phyloP scores from a whole-genome alignment of 1,284 basidiomycete species.

The Malassezia pachydermatis region DNA sequence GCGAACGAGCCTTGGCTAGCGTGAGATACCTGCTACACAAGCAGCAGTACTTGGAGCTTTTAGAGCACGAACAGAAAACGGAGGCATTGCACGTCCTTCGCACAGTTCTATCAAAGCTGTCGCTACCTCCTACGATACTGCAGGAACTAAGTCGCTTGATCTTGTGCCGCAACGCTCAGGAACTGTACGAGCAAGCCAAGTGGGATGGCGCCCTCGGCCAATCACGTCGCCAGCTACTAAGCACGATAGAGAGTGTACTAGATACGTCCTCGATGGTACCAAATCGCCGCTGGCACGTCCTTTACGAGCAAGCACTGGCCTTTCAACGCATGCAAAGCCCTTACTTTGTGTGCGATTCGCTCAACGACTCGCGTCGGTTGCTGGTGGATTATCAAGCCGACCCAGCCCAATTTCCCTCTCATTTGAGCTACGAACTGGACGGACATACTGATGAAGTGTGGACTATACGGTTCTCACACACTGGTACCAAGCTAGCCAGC shows the following conservation, averaged over 20 bases:
- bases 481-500: conserved; percentile 72
- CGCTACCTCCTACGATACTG: conserved; percentile 27
- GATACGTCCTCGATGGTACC: conserved; percentile 86
- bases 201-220: conserved; percentile 80
- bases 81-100: conserved; percentile 75
- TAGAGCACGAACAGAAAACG: conserved; percentile 71
- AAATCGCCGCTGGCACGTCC: conserved; percentile 68
- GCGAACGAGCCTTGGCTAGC: conserved; percentile 46
- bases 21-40: conserved; percentile 76
- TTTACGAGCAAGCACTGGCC: conserved; percentile 74
- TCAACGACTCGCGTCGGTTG: conserved; percentile 49
- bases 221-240: conserved; percentile 67
- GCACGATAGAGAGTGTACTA: conserved; percentile 75
- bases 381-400: conserved; percentile 76
- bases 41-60: conserved; percentile 91
- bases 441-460: conserved; percentile 89
- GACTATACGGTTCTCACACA: conserved; percentile 87
- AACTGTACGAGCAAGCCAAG: conserved; percentile 65
- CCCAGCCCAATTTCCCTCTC: conserved; percentile 69
- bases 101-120: conserved; percentile 66
- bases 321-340: conserved; percentile 55
- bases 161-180: conserved; percentile 54
- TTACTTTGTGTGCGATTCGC: conserved; percentile 19
- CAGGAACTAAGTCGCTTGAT: conserved; percentile 38
- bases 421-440: conserved; percentile 57